Percentiles rank a stretch among this genome's conserved stretches.
These are phyloP conservation scores for Hymenoscyphus infarciens DNA, from an alignment of 2,329 filamentous ascomycete genomes.

Conservation along the genomic window DNA sequence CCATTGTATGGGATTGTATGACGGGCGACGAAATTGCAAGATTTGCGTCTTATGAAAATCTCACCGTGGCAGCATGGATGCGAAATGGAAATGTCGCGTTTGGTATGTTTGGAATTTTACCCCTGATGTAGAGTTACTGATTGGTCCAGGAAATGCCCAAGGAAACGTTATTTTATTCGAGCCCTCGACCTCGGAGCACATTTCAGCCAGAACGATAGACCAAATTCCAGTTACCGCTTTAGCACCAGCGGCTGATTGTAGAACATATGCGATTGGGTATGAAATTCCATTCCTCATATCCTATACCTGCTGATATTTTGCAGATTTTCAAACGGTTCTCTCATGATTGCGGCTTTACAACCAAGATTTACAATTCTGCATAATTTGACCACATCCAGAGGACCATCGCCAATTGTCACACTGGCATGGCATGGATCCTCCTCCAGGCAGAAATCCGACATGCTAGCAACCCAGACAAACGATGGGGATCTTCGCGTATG, in stretches of 20 bases:
- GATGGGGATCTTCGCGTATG: slow-evolving; percentile 93
- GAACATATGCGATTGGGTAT: slow-evolving; percentile 94
- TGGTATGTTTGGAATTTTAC: slow-evolving; percentile 54
- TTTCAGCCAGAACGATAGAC: slow-evolving; percentile 81
- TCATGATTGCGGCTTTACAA: slow-evolving; percentile 83
- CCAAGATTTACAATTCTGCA: slow-evolving; percentile 93
- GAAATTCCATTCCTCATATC: slow-evolving; percentile 4
- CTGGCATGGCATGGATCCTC: slow-evolving; percentile 96
- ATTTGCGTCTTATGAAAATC: slow-evolving; percentile 87
- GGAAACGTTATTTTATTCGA: slow-evolving; percentile 95
- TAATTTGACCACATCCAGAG: slow-evolving; percentile 78
- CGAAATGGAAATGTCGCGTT: slow-evolving; percentile 94
- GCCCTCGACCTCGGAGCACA: slow-evolving; percentile 86
- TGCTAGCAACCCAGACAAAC: slow-evolving; percentile 88
- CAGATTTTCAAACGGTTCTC: slow-evolving; percentile 92
- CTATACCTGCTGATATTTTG: slow-evolving; percentile 17
- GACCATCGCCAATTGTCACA: slow-evolving; percentile 81
- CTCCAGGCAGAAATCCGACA: slow-evolving; percentile 92
- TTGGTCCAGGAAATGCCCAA: slow-evolving; percentile 72
- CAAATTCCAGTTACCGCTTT: slow-evolving; percentile 94
- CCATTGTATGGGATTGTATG: slow-evolving; percentile 95
- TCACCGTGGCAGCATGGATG: slow-evolving; percentile 91
- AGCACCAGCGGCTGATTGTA: slow-evolving; percentile 83
- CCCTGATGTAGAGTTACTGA: slow-evolving; percentile 18
- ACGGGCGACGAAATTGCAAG: slow-evolving; percentile 85